Conservation (phyloP, 345 rosid genomes). For the Diplotaxis tenuifolia region DNA sequence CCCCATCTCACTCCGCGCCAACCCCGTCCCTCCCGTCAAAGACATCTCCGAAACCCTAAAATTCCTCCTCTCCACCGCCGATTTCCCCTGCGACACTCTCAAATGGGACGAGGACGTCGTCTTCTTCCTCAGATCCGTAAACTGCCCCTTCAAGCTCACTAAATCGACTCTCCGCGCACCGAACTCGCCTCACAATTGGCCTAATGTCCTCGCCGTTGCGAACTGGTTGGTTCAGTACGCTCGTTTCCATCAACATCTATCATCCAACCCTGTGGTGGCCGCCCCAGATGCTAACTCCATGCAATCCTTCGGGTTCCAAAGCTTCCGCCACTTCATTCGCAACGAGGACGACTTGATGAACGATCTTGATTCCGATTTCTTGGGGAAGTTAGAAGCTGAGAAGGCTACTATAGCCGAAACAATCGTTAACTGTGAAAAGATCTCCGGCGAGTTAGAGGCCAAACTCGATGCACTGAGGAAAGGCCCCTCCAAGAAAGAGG, state of each 20-base stretch:
- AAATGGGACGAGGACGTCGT: slow-evolving; percentile 72
- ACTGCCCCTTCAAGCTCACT: slow-evolving; percentile 67
- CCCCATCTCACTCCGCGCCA: slow-evolving; percentile 43
- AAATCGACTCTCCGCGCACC: slow-evolving; percentile 82
- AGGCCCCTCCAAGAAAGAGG: slow-evolving; percentile 62
- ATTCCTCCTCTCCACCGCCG: slow-evolving; percentile 53
- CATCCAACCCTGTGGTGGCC: slow-evolving; percentile 23
- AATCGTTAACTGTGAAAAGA: slow-evolving; percentile 38
- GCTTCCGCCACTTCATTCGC: slow-evolving; percentile 52
- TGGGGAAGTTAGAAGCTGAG: slow-evolving; percentile 60
- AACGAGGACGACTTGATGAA: slow-evolving; percentile 67
- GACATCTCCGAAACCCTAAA: slow-evolving; percentile 61
- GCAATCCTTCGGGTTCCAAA: slow-evolving; percentile 42
- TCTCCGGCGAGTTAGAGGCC: slow-evolving; percentile 42
- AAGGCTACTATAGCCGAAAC: slow-evolving; percentile 42
- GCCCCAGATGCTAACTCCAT: slow-evolving; percentile 47
- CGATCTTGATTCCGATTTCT: slow-evolving; percentile 52
- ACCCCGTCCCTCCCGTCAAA: slow-evolving; percentile 58
- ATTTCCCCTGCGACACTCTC: slow-evolving; percentile 37
- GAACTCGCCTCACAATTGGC: slow-evolving; percentile 91
- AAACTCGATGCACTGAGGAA: slow-evolving; percentile 49
- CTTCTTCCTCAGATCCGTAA: slow-evolving; percentile 47
- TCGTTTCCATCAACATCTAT: slow-evolving; percentile 41
- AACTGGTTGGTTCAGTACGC: slow-evolving; percentile 83
- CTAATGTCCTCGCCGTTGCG: slow-evolving; percentile 56